phyloP scores from a whole-genome alignment of 1,284 basidiomycete genomes.

The Leccinum proximum region DNA sequence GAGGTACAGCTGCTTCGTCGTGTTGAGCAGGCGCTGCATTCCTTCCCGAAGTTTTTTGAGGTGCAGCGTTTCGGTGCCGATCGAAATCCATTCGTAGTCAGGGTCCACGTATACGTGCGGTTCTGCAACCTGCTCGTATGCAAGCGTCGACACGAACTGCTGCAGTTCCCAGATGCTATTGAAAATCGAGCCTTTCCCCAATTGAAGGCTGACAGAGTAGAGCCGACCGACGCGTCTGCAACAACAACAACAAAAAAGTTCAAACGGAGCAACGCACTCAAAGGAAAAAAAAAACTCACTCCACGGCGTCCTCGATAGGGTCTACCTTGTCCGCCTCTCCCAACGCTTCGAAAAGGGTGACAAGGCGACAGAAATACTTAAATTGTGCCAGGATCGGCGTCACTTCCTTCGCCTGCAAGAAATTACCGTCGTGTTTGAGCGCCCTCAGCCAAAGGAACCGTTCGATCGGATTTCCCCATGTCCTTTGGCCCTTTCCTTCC shows the following conservation, averaged over 20 bases:
- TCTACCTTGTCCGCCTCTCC: neutral
- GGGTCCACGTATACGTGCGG: constrained; percentile 6
- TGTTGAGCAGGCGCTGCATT: neutral
- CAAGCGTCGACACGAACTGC: constrained; percentile 1
- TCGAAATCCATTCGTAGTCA: constrained; percentile 1
- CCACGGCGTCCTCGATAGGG: neutral
- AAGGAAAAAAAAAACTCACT: neutral
- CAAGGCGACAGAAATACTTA: constrained; percentile 10
- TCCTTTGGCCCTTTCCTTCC: neutral
- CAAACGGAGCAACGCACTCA: neutral
- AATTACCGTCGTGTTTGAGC: neutral
- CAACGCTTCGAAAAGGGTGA: constrained; percentile 3
- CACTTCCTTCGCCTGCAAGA: constrained; percentile 3
- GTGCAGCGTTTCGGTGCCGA: constrained; percentile 1
- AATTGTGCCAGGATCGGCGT: constrained; percentile 8
- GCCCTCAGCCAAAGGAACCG: constrained; percentile 14
- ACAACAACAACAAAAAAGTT: too few species aligned
- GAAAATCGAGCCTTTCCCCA: neutral
- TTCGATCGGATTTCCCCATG: constrained; percentile 5
- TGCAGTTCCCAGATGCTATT: constrained; percentile 13
- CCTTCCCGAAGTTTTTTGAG: constrained; percentile 1
- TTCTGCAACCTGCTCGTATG: constrained; percentile 2
- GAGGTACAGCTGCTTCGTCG: neutral
- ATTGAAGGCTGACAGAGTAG: neutral
- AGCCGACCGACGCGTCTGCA: neutral